A percentile compares a stretch with the other conserved stretches of the same genome.
Conservation (phyloP, 352 stramenopile genomes). For the Ophiocytium majus region DNA sequence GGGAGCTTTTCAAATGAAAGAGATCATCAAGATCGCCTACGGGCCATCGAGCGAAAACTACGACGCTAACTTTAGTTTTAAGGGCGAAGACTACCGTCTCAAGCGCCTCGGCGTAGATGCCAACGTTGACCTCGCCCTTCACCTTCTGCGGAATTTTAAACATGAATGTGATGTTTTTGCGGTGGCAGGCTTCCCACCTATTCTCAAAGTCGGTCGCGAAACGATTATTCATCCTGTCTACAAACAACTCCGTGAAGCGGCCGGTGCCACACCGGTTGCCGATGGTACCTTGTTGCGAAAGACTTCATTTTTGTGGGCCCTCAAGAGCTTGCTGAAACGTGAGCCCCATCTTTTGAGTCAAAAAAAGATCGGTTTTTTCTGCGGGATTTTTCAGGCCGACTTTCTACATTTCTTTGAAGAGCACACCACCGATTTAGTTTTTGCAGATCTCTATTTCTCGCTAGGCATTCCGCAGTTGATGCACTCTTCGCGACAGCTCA, state of each 20-base stretch:
- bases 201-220: neutral
- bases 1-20: slow-evolving; percentile 10
- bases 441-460: neutral
- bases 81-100: neutral
- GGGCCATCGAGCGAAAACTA: neutral
- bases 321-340: neutral
- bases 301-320: neutral
- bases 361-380: slow-evolving; percentile 1
- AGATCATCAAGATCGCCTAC: neutral
- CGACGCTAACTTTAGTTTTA: neutral
- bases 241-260: neutral
- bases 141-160: neutral
- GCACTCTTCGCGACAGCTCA: neutral
- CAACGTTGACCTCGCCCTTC: neutral
- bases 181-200: neutral
- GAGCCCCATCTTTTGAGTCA: neutral
- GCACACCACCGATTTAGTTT: neutral
- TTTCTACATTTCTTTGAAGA: neutral
- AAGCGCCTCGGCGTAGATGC: neutral
- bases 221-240: neutral
- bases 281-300: neutral
- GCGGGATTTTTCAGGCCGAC: neutral
- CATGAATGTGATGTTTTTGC: slow-evolving; percentile 8
- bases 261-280: neutral
- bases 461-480: neutral